Conservation (phyloP, 2,329 filamentous ascomycete species). For the Sporothrix euskadiensis region DNA sequence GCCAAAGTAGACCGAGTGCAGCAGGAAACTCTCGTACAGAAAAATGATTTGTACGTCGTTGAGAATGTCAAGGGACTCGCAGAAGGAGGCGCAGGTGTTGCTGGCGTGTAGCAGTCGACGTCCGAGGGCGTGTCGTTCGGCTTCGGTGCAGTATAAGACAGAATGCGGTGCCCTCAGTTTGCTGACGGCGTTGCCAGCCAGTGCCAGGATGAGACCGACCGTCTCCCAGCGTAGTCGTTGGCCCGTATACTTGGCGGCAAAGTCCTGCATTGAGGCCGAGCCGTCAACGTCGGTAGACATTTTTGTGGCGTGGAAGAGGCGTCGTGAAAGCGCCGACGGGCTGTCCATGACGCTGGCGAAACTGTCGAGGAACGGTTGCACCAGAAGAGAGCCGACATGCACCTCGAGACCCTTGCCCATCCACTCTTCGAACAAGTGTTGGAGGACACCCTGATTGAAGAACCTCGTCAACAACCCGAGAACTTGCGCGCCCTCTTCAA, state of each 20-base stretch:
- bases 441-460: slow-evolving; percentile 16
- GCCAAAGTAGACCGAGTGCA: slow-evolving; percentile 27
- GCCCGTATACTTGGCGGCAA: slow-evolving; percentile 25
- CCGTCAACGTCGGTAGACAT: slow-evolving; percentile 12
- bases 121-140: slow-evolving; percentile 21
- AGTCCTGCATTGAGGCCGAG: slow-evolving; percentile 11
- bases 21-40: slow-evolving; percentile 26
- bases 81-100: slow-evolving; percentile 27
- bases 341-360: slow-evolving; percentile 1
- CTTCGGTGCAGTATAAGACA: slow-evolving; percentile 19
- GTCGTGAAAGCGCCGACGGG: slow-evolving; percentile 16
- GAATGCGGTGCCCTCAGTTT: slow-evolving; percentile 22
- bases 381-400: slow-evolving; percentile 24
- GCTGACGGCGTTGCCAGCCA: slow-evolving; percentile 24
- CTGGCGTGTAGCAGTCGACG: slow-evolving; percentile 20
- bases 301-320: slow-evolving; percentile 22
- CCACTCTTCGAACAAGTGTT: slow-evolving; percentile 24
- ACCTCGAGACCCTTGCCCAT: slow-evolving; percentile 25
- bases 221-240: slow-evolving; percentile 25
- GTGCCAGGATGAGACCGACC: slow-evolving; percentile 22
- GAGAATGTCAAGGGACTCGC: slow-evolving; percentile 23
- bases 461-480: slow-evolving; percentile 20
- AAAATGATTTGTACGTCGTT: slow-evolving; percentile 29
- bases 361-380: slow-evolving; percentile 21
- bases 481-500: slow-evolving; percentile 24